Evolutionary conservation across 495 filamentous ascomycete genomes (phyloP), one percentile per base, ranked within the genome.

Genomic region (Aeminium ludgeri): DNA sequence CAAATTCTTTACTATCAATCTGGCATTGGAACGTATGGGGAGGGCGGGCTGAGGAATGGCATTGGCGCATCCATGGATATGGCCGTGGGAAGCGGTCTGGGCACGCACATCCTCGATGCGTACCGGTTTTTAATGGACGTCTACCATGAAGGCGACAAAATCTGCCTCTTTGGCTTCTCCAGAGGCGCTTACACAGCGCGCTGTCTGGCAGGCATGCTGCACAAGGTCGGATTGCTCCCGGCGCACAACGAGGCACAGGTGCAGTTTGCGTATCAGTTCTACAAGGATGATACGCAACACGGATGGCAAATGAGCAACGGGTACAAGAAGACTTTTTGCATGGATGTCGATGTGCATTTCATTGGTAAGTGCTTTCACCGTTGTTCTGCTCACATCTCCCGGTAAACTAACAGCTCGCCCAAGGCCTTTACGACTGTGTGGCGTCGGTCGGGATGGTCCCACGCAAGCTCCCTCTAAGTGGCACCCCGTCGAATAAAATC

Each of bases 291-390:
- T 28, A 50, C 53, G 0, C 25, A 42, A 6, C 43, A 60, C 10
- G 59, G 61, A 15, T 58, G 51, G 51, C 50, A 58, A 25, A 51
- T 60, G 45, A 58, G 54, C 25, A 43, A 19, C 6, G 51, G 58
- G 15, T 64, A 61, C 52, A 64, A 64, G 36, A 53, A 50, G 19
- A 64, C 59, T 4, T 64, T 64, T 45, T 64, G 58, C 40, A 58
- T 54, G 6, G 44, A 64, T 36, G 59, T 62, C 17, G 33, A 38
- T 20, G 55, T 64, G 10, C 57, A 64, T 41, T 64, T 62, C 37
- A 16, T 64, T 10, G 23, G 23, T 25, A 8, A 25, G 23, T 25
- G 23, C n/a, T n/a, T n/a, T n/a, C n/a, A n/a, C n/a, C n/a, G n/a
- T n/a, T n/a, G n/a, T n/a, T n/a, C n/a, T n/a, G n/a, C n/a, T n/a